Evolutionary conservation across 176 grass and related monocot species (phyloP).

Genomic region (Carex parvula): DNA sequence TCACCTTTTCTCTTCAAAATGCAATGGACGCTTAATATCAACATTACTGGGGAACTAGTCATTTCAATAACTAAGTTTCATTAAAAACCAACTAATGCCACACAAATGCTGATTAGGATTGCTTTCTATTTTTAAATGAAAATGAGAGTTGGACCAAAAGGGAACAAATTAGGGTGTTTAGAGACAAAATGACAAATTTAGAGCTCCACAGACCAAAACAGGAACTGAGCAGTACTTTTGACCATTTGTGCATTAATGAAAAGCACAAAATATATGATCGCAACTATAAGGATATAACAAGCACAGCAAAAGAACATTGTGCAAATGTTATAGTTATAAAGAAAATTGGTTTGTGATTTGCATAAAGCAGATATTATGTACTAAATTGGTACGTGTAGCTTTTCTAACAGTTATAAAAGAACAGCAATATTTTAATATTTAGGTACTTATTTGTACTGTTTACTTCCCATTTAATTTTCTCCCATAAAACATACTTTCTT

Average conservation of each 20-base stretch:
- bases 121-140: neutral
- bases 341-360: neutral
- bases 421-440: neutral
- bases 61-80: neutral
- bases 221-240: neutral
- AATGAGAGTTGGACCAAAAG: neutral
- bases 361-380: neutral
- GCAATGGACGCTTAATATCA: neutral
- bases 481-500: neutral
- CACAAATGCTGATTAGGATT: neutral
- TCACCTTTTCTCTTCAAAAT: neutral
- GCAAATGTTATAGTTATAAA: neutral
- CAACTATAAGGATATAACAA: neutral
- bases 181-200: neutral
- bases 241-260: neutral
- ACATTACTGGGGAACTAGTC: neutral
- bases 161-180: neutral
- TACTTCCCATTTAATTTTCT: neutral
- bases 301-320: neutral
- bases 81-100: neutral
- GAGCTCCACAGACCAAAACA: neutral
- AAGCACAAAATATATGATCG: neutral
- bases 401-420: neutral
- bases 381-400: neutral
- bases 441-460: neutral